Evolutionary conservation across 345 rosid species (phyloP).

Genomic region (Citrus trifoliata): DNA sequence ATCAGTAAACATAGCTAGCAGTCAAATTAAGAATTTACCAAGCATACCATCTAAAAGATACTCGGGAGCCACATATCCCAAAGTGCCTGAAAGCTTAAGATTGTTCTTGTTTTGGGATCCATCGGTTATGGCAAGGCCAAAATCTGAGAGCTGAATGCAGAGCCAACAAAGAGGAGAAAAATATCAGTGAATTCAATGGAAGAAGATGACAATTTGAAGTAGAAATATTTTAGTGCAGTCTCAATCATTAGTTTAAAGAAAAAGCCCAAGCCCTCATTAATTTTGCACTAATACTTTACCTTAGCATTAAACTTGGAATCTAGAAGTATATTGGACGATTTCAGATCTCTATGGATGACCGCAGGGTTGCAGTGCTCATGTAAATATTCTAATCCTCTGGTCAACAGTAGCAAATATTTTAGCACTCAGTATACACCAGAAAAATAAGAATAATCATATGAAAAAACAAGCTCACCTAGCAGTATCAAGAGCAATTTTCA

Average conservation of each 20-base stretch:
- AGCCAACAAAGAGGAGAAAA: slow-evolving; percentile 6
- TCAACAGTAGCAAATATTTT: slow-evolving; percentile 25
- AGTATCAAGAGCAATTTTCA: slow-evolving; percentile 90
- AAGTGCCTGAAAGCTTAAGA: slow-evolving; percentile 88
- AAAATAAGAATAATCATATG: background rate
- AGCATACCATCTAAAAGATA: slow-evolving; percentile 79
- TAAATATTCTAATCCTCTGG: slow-evolving; percentile 92
- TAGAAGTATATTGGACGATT: slow-evolving; percentile 89
- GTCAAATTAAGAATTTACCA: background rate
- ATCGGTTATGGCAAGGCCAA: slow-evolving; percentile 86
- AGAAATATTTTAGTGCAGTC: background rate
- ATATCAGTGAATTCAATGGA: background rate
- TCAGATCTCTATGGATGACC: slow-evolving; percentile 97
- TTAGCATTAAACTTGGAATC: slow-evolving; percentile 89
- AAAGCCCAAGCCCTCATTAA: slow-evolving; percentile 1
- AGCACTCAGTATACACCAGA: background rate
- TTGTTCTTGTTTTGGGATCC: slow-evolving; percentile 63
- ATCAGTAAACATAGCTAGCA: background rate
- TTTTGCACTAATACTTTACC: slow-evolving; percentile 40
- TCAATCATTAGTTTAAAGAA: background rate
- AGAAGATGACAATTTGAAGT: background rate
- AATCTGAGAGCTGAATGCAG: slow-evolving; percentile 80
- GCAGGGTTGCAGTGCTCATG: slow-evolving; percentile 89
- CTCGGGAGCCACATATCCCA: slow-evolving; percentile 97
- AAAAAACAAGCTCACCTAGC: slow-evolving; percentile 54